Evolutionary conservation across 106 monocot genomes (phyloP).

Genomic region (Dendrobium nobile): DNA sequence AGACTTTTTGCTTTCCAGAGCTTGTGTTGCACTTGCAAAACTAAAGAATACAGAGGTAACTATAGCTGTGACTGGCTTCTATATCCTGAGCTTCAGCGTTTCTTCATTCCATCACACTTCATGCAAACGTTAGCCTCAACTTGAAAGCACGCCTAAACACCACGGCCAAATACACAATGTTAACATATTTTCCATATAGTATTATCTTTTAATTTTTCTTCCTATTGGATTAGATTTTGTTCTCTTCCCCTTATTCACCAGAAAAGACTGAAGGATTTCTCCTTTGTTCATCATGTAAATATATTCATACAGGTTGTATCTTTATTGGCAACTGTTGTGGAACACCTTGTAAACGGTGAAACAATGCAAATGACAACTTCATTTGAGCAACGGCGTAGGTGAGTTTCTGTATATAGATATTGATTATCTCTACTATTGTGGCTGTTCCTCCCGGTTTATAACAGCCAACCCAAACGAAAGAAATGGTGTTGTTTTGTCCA

Average conservation of each 20-base stretch:
- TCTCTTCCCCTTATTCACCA: not conserved
- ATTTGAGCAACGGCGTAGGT: constrained; percentile 68
- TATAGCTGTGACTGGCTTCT: not conserved
- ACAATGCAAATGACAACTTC: constrained; percentile 84
- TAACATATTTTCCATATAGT: not conserved
- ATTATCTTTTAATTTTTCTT: not conserved
- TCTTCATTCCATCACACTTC: not conserved
- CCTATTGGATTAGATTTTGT: not conserved
- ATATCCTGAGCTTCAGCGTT: not conserved
- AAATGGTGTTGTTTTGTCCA: not conserved
- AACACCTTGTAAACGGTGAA: constrained; percentile 85
- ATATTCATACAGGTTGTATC: constrained; percentile 54
- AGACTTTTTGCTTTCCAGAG: constrained; percentile 87
- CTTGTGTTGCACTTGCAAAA: constrained; percentile 84
- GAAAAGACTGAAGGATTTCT: not conserved
- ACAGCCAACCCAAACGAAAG: not conserved
- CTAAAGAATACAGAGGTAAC: constrained; percentile 84
- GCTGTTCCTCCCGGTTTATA: not conserved
- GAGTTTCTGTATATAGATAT: not conserved
- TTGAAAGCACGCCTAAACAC: not conserved
- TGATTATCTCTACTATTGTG: not conserved
- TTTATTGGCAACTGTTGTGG: constrained; percentile 69
- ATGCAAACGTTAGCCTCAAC: not conserved
- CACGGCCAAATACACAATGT: not conserved
- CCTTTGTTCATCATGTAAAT: not conserved